A percentile compares a stretch with the other conserved stretches of the same genome.
phyloP scores from a whole-genome alignment of 176 grass and related monocot species.

The Avena atlantica region DNA sequence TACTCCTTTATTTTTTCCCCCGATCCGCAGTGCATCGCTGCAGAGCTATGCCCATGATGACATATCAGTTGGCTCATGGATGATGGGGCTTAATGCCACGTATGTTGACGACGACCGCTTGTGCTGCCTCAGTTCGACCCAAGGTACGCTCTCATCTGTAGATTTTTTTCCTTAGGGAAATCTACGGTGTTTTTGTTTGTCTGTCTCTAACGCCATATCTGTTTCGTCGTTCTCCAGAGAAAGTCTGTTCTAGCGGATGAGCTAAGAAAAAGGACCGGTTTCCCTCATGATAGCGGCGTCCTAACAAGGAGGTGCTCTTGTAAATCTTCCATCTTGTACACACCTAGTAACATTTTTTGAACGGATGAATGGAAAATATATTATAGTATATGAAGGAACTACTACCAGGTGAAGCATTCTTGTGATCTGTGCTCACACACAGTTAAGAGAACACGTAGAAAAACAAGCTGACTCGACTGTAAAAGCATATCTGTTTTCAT shows the following conservation, averaged over 20 bases:
- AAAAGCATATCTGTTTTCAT: background rate
- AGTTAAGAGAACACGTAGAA: background rate
- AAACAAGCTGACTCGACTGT: background rate
- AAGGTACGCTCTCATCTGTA: constrained; percentile 54
- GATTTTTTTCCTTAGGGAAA: background rate
- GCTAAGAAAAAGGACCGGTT: background rate
- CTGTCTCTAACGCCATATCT: constrained; percentile 4
- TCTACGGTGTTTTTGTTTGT: background rate
- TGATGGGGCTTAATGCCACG: constrained; percentile 95
- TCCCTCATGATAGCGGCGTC: background rate
- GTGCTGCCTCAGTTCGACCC: constrained; percentile 86
- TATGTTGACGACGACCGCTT: constrained; percentile 84
- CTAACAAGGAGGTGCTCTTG: background rate
- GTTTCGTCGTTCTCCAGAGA: constrained; percentile 40
- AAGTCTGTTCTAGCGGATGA: constrained; percentile 61
- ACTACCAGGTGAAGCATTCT: background rate
- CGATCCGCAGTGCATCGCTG: constrained; percentile 67
- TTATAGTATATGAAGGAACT: background rate
- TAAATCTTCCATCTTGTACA: constrained; percentile 36
- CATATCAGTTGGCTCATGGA: constrained; percentile 93
- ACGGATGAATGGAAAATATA: background rate
- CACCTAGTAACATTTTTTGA: background rate
- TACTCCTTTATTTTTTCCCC: constrained; percentile 1
- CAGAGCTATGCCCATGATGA: constrained; percentile 90
- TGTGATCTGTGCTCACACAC: background rate